Conservation (phyloP, 2,329 filamentous ascomycete genomes). For the Xylariales sp. region DNA sequence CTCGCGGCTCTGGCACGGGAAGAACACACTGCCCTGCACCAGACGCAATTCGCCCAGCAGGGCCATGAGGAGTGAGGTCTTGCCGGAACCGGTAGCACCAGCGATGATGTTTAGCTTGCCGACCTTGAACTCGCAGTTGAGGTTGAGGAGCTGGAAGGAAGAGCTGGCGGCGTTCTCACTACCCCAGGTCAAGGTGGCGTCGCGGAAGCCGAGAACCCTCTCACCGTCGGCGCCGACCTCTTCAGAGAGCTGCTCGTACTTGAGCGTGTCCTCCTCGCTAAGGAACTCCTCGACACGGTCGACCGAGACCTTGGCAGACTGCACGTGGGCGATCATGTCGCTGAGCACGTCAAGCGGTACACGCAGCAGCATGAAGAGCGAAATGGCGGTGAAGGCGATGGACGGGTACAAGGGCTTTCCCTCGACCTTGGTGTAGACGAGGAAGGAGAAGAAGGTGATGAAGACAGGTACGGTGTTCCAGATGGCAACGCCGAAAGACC, state of each 20-base stretch:
- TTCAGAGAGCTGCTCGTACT: constrained; percentile 77
- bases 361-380: constrained; percentile 88
- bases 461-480: constrained; percentile 95
- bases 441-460: constrained; percentile 94
- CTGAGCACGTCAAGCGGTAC: constrained; percentile 93
- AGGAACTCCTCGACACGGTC: constrained; percentile 95
- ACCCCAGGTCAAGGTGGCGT: constrained; percentile 88
- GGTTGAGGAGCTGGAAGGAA: constrained; percentile 76
- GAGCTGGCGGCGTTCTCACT: constrained; percentile 56
- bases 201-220: constrained; percentile 75
- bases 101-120: constrained; percentile 90
- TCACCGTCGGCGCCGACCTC: constrained; percentile 65
- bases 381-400: constrained; percentile 91
- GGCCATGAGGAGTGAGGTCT: constrained; percentile 94
- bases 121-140: constrained; percentile 78
- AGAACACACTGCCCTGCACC: constrained; percentile 72
- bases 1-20: constrained; percentile 82
- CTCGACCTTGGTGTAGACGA: constrained; percentile 88
- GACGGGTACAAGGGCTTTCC: constrained; percentile 86
- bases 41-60: constrained; percentile 94
- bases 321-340: constrained; percentile 97
- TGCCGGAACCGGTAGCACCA: constrained; percentile 89
- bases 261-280: constrained; percentile 90
- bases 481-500: constrained; percentile 85
- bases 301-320: constrained; percentile 94